Conservation (phyloP, 768 basidiomycete genomes). For the Botryobasidium botryosum region DNA sequence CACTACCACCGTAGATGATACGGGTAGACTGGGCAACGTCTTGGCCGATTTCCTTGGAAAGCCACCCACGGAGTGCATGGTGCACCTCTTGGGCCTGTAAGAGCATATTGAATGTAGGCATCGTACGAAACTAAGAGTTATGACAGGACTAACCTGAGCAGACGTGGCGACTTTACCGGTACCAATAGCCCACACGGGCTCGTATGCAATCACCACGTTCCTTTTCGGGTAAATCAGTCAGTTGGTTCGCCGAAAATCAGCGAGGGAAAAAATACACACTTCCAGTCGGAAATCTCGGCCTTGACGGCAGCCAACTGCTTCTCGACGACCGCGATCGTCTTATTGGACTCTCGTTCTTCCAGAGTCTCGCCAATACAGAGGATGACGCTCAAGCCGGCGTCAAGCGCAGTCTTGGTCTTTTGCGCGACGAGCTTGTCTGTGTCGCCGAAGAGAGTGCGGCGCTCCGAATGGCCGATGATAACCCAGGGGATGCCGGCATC, state of each 20-base stretch:
- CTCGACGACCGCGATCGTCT: conserved; percentile 68
- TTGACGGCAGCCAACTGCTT: conserved; percentile 67
- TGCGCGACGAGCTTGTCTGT: conserved; percentile 62
- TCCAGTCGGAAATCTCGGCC: conserved; percentile 56
- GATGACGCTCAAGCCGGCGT: conserved; percentile 64
- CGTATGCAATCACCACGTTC: conserved; percentile 87
- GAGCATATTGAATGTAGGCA: background rate
- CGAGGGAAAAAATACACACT: conserved; percentile 32
- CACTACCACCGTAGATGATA: conserved; percentile 93
- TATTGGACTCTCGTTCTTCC: conserved; percentile 59
- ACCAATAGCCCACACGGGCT: conserved; percentile 98
- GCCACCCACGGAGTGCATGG: conserved; percentile 59
- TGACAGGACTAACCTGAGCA: conserved; percentile 19
- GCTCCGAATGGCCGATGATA: conserved; percentile 94
- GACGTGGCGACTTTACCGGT: conserved; percentile 91
- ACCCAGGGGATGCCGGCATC: conserved; percentile 84
- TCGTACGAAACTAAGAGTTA: background rate
- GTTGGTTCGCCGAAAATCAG: too few species aligned
- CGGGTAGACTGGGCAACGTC: conserved; percentile 56
- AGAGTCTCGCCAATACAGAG: conserved; percentile 95
- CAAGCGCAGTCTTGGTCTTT: conserved; percentile 75
- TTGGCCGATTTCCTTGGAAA: conserved; percentile 44
- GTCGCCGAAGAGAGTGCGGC: conserved; percentile 84
- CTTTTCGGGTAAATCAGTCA: conserved; percentile 25
- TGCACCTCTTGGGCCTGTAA: conserved; percentile 85